Percentiles rank a stretch among this genome's conserved stretches.
Evolutionary conservation across 2,329 filamentous ascomycete genomes (phyloP).

Genomic region (Cercospora brassicicola): DNA sequence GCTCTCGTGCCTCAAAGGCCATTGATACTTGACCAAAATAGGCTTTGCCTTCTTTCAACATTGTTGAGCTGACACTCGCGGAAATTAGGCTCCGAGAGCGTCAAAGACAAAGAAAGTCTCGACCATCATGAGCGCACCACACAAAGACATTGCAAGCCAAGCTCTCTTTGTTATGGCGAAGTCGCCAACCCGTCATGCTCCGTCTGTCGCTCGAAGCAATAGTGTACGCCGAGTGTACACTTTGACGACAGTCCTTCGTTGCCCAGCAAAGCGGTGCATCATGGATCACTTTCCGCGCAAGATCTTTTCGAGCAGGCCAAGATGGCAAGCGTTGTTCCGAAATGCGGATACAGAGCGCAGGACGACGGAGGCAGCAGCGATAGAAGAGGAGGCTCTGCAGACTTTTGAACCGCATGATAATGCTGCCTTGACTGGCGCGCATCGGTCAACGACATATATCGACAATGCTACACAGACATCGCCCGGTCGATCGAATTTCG

Average conservation of each 20-base stretch:
- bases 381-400: background rate
- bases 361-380: background rate
- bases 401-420: too few species aligned
- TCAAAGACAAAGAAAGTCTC: background rate
- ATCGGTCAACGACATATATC: background rate
- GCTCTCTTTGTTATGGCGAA: background rate
- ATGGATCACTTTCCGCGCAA: background rate
- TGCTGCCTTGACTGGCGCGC: too few species aligned
- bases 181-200: background rate
- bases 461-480: background rate
- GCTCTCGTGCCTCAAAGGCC: background rate
- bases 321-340: background rate
- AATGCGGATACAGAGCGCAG: background rate
- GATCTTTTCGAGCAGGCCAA: background rate
- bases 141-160: background rate
- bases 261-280: background rate
- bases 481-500: background rate
- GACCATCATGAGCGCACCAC: background rate
- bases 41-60: background rate
- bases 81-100: background rate
- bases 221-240: background rate
- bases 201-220: background rate
- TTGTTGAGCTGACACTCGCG: background rate
- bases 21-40: background rate
- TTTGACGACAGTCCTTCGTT: background rate